Evolutionary conservation across 2,329 filamentous ascomycete genomes (phyloP).

Genomic region (Aspergillus sp.): DNA sequence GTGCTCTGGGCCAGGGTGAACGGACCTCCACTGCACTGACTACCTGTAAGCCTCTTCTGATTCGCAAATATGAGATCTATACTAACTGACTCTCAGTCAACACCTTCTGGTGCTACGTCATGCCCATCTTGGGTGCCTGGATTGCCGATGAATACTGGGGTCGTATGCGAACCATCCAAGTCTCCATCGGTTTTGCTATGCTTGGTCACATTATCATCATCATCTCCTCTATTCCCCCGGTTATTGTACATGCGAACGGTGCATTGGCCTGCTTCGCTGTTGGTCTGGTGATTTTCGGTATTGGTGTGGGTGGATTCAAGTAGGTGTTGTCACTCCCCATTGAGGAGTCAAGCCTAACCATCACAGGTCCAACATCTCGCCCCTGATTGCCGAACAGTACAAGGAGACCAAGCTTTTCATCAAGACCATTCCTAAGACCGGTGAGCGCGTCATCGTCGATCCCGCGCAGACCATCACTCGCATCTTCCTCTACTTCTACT

Average conservation of each 20-base stretch:
- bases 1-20: conserved; percentile 62
- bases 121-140: conserved; percentile 62
- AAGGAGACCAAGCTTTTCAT: conserved; percentile 60
- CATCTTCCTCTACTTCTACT: conserved; percentile 71
- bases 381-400: conserved; percentile 71
- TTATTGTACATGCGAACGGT: conserved; percentile 59
- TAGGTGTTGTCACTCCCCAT: conserved; percentile 3
- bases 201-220: conserved; percentile 69
- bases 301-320: conserved; percentile 80
- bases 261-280: conserved; percentile 65
- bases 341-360: background rate
- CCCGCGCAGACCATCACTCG: conserved; percentile 68
- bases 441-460: conserved; percentile 70
- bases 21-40: conserved; percentile 57
- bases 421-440: conserved; percentile 53
- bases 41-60: conserved; percentile 40
- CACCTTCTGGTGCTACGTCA: conserved; percentile 64
- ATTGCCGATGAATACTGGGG: conserved; percentile 70
- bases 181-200: conserved; percentile 65
- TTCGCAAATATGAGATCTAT: background rate
- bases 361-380: conserved; percentile 65
- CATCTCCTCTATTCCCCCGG: conserved; percentile 63
- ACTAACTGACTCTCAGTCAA: conserved; percentile 45
- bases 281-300: conserved; percentile 66
- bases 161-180: conserved; percentile 70